Conservation (phyloP, 2,329 filamentous ascomycete genomes). For the Niveomyces coronatus region DNA sequence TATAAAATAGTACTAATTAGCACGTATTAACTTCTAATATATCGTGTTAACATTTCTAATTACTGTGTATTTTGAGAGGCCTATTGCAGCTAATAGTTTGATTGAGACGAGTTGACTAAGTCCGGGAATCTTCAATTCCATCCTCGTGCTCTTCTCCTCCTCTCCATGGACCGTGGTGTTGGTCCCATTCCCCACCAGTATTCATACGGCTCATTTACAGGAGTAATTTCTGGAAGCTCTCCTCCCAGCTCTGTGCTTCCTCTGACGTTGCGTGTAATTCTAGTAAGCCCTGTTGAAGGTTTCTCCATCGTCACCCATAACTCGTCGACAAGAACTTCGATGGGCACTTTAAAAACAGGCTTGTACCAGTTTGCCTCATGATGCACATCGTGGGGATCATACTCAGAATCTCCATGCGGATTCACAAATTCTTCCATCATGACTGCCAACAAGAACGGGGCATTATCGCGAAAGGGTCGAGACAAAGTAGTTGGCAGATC, state of each 20-base stretch:
- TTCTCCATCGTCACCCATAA: conserved; percentile 11
- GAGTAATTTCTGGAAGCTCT: conserved; percentile 1
- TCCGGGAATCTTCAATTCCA: no score
- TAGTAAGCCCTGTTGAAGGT: background rate
- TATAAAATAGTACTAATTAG: no score
- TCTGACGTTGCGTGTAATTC: conserved; percentile 10
- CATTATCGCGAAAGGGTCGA: conserved; percentile 7
- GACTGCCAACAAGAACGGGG: conserved; percentile 12
- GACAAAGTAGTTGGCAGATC: conserved; percentile 8
- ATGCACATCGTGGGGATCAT: conserved; percentile 9
- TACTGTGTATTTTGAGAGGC: no score
- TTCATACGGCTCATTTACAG: background rate
- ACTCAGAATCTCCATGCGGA: conserved; percentile 9
- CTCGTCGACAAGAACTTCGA: conserved; percentile 13
- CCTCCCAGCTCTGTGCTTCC: conserved; percentile 10
- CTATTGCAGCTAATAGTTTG: no score
- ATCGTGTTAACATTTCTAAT: no score
- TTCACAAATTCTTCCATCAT: conserved; percentile 8
- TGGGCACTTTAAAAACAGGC: conserved; percentile 14
- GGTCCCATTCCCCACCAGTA: conserved; percentile 8
- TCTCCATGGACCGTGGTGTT: conserved; percentile 2
- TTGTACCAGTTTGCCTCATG: conserved; percentile 12
- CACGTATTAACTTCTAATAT: no score
- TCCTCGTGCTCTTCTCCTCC: no score
- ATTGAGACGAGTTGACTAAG: no score